These are phyloP conservation scores for Aegilops sharonensis DNA, from an alignment of 176 grass and related monocot species.

Conservation along the genomic window DNA sequence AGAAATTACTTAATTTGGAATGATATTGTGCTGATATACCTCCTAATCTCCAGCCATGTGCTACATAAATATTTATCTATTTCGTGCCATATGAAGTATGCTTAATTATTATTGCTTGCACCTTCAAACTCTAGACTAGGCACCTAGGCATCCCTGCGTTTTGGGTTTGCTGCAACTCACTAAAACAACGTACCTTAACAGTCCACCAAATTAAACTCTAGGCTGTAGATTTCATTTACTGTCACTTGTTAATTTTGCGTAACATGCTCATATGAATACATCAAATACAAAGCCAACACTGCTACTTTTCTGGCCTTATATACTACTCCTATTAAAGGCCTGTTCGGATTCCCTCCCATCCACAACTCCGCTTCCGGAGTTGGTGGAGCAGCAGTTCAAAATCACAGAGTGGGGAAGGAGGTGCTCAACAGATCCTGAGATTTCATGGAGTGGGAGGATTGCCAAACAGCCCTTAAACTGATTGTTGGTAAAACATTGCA, in stretches of 20 bases:
- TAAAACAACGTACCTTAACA: neutral
- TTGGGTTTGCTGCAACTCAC: neutral
- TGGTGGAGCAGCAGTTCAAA: too few relatives aligned
- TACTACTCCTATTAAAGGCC: neutral
- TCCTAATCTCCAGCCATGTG: neutral
- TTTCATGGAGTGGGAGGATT: too few relatives aligned
- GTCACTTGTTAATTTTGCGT: neutral
- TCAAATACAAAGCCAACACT: neutral
- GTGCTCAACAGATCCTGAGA: too few relatives aligned
- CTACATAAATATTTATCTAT: neutral
- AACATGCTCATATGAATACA: neutral
- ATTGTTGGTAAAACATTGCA: neutral
- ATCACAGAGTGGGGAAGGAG: too few relatives aligned
- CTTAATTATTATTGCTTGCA: neutral
- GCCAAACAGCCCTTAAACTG: neutral
- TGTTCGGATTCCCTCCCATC: too few relatives aligned
- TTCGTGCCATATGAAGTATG: neutral
- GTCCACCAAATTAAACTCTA: neutral
- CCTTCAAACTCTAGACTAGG: neutral
- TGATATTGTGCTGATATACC: neutral
- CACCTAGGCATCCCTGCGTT: neutral
- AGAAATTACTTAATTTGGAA: neutral
- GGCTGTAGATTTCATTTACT: neutral
- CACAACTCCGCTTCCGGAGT: too few relatives aligned
- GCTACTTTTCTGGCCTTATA: conserved; percentile 5